Evolutionary conservation across 208 protist species (phyloP).

Genomic region (Wallacemonas sp.): DNA sequence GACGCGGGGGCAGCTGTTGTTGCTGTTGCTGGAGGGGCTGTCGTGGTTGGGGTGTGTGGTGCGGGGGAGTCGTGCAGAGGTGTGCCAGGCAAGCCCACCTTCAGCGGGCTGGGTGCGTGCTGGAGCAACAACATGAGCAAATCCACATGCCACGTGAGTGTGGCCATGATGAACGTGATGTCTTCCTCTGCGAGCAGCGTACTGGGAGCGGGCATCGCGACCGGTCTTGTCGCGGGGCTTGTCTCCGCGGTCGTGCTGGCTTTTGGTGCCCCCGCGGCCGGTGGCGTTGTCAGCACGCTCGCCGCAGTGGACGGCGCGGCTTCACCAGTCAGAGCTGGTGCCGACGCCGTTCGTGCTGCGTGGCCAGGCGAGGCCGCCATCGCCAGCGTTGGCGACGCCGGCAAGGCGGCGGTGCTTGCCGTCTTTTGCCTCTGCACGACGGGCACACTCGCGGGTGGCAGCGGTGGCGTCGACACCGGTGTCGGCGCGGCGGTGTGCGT

Average conservation of each 20-base stretch:
- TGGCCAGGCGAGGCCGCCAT: no score
- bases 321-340: no score
- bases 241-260: background rate
- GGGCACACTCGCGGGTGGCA: no score
- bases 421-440: no score
- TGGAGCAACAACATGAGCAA: constrained; percentile 56
- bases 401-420: no score
- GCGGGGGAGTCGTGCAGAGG: background rate
- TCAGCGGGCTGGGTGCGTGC: constrained; percentile 48
- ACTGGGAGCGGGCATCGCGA: background rate
- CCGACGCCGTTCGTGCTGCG: no score
- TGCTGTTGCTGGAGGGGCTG: background rate
- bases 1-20: background rate
- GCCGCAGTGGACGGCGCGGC: no score
- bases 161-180: constrained; percentile 53
- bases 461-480: no score
- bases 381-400: no score
- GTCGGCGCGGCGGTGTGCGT: no score
- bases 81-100: background rate
- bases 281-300: no score
- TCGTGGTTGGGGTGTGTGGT: background rate
- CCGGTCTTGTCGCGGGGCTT: background rate
- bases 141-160: constrained; percentile 72
- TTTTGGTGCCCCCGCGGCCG: background rate
- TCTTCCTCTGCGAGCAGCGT: constrained; percentile 44